Conservation (phyloP, 202 grass and related monocot species). For the Saccharum hybrid region DNA sequence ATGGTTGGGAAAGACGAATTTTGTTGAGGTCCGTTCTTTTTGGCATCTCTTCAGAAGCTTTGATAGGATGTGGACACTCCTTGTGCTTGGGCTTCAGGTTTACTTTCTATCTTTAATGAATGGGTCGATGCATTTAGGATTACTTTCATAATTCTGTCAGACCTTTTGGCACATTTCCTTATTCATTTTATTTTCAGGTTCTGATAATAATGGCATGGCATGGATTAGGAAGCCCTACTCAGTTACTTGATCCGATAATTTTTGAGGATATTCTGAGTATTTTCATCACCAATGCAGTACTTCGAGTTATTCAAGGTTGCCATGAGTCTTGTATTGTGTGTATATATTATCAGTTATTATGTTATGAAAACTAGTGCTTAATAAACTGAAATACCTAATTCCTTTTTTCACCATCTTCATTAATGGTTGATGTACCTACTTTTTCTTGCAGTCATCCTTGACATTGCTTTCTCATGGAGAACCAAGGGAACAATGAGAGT, state of each 20-base stretch:
- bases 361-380: constrained; percentile 23
- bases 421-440: constrained; percentile 20
- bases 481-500: constrained; percentile 71
- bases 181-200: constrained; percentile 63
- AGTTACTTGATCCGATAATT: constrained; percentile 79
- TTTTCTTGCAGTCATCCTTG: constrained; percentile 72
- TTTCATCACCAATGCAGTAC: constrained; percentile 90
- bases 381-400: constrained; percentile 6
- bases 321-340: background rate
- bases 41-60: constrained; percentile 99
- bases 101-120: constrained; percentile 26
- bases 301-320: constrained; percentile 86
- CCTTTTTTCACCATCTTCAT: background rate
- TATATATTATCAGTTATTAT: background rate
- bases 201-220: constrained; percentile 98
- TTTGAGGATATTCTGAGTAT: constrained; percentile 91
- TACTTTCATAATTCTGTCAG: constrained; percentile 31
- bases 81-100: constrained; percentile 92
- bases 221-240: constrained; percentile 76
- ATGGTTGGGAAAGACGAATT: constrained; percentile 96
- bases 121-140: constrained; percentile 23
- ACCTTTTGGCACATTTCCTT: constrained; percentile 41
- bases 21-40: constrained; percentile 90
- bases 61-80: constrained; percentile 91
- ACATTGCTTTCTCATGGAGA: constrained; percentile 86